These are phyloP conservation scores for Letharia lupina DNA, from an alignment of 495 filamentous ascomycete genomes.

Conservation along the genomic window DNA sequence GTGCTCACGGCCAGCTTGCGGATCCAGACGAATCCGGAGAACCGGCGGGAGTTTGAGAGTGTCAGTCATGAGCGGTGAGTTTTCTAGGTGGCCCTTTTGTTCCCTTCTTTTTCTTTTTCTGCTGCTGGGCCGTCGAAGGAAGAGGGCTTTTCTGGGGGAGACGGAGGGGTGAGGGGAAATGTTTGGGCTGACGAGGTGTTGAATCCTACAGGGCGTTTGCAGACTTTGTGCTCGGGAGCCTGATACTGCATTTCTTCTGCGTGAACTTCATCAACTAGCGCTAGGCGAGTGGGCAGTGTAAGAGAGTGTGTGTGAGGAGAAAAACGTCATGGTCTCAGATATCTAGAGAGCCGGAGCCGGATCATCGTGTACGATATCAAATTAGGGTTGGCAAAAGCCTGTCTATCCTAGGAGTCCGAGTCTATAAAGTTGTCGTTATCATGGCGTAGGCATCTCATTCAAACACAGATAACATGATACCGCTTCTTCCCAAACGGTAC, in stretches of 20 bases:
- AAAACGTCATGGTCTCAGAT: not conserved
- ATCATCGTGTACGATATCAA: slow-evolving; percentile 4
- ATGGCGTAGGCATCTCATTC: not conserved
- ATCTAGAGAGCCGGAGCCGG: not conserved
- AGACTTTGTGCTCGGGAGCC: slow-evolving; percentile 87
- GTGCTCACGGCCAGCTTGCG: slow-evolving; percentile 83
- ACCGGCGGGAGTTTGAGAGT: slow-evolving; percentile 28
- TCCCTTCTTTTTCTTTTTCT: not conserved
- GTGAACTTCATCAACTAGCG: slow-evolving; percentile 96
- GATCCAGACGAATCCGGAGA: slow-evolving; percentile 67
- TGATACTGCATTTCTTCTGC: slow-evolving; percentile 98
- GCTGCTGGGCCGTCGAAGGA: not conserved
- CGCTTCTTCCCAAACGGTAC: not conserved
- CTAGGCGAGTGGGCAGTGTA: not conserved
- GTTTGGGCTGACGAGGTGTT: not conserved
- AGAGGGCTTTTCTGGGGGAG: not conserved
- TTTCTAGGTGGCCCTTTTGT: slow-evolving; percentile 1
- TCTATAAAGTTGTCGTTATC: not conserved
- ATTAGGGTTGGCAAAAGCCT: not conserved
- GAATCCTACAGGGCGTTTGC: slow-evolving; percentile 68
- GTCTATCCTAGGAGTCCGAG: not conserved
- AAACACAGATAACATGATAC: not conserved
- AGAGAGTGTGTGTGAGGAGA: not conserved
- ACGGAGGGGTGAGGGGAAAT: not conserved
- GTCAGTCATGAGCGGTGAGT: slow-evolving; percentile 45